phyloP scores from a whole-genome alignment of 257 asterid genomes.

The Salvia hispanica region DNA sequence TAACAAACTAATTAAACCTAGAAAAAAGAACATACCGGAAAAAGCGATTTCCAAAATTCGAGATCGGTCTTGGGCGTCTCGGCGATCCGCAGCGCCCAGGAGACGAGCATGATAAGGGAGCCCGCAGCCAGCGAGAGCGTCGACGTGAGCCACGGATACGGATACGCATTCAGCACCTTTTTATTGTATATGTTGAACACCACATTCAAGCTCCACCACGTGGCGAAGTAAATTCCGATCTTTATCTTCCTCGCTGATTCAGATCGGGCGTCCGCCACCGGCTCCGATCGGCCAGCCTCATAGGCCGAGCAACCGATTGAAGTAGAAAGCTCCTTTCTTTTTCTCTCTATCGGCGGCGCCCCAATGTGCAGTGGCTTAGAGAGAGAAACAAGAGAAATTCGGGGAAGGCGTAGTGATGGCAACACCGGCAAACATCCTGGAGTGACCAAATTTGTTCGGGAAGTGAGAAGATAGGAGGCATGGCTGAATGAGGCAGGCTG shows the following conservation, averaged over 20 bases:
- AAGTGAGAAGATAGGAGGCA: constrained; percentile 47
- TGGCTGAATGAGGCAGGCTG: constrained; percentile 38
- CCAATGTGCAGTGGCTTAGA: constrained; percentile 56
- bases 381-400: constrained; percentile 25
- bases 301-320: constrained; percentile 62
- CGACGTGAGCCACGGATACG: constrained; percentile 93
- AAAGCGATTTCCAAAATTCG: constrained; percentile 93
- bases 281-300: constrained; percentile 71
- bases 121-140: constrained; percentile 93
- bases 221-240: constrained; percentile 86
- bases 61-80: constrained; percentile 90
- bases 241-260: constrained; percentile 75
- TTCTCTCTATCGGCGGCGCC: constrained; percentile 29
- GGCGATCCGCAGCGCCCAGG: constrained; percentile 84
- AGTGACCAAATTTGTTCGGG: constrained; percentile 24
- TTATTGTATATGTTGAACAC: constrained; percentile 87
- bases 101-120: constrained; percentile 81
- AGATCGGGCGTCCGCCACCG: constrained; percentile 34
- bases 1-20: background rate
- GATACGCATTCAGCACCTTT: constrained; percentile 86
- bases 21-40: constrained; percentile 61
- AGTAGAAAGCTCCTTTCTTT: constrained; percentile 22
- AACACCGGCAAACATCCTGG: constrained; percentile 30
- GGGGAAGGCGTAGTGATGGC: constrained; percentile 27
- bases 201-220: constrained; percentile 97